These are phyloP conservation scores for Maudiozyma saulgeensis DNA, from an alignment of 805 yeast genomes.

Conservation along the genomic window DNA sequence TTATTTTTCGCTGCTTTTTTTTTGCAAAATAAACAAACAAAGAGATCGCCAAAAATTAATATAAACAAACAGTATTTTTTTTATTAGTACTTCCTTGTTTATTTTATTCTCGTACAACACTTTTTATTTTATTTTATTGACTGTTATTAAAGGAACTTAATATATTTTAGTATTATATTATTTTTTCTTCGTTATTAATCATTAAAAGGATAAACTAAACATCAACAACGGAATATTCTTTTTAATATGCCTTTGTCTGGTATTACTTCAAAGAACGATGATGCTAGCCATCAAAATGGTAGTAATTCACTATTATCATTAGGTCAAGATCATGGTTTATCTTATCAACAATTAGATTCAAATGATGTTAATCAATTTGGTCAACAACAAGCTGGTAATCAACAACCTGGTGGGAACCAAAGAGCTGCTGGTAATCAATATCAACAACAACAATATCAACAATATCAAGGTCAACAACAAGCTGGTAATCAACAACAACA, in stretches of 20 bases:
- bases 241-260: conserved; percentile 1
- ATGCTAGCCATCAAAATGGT: neutral
- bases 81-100: neutral
- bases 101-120: neutral
- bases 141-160: no score
- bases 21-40: neutral
- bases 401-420: conserved; percentile 1
- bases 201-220: neutral
- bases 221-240: neutral
- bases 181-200: neutral
- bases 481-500: conserved; percentile 7
- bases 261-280: conserved; percentile 2
- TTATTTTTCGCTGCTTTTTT: neutral
- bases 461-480: conserved; percentile 1
- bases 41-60: neutral
- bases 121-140: neutral
- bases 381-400: conserved; percentile 7
- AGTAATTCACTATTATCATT: neutral
- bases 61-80: neutral
- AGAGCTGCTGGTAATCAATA: neutral
- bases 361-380: conserved; percentile 9
- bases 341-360: conserved; percentile 18
- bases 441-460: conserved; percentile 9
- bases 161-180: neutral
- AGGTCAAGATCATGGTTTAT: conserved; percentile 16